These are phyloP conservation scores for Nepenthes mirabilis DNA, from an alignment of 148 eudicot species.

Conservation along the genomic window DNA sequence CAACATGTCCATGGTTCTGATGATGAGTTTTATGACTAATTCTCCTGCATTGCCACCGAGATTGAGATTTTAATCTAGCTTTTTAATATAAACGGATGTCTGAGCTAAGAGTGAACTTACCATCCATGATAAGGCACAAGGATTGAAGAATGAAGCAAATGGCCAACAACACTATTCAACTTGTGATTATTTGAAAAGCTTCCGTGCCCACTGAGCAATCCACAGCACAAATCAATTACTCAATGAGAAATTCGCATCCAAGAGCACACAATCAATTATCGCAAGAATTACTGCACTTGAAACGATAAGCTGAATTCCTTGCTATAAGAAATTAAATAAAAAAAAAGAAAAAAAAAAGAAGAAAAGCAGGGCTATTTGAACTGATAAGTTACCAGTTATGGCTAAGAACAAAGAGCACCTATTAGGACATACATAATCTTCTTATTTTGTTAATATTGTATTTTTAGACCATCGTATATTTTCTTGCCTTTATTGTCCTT, in stretches of 20 bases:
- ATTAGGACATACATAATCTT: too few relatives aligned
- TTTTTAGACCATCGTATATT: too few relatives aligned
- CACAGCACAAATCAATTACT: not conserved
- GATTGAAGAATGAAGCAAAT: slow-evolving; percentile 65
- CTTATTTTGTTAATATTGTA: too few relatives aligned
- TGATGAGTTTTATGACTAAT: slow-evolving; percentile 82
- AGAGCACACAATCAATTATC: not conserved
- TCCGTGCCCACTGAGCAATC: slow-evolving; percentile 58
- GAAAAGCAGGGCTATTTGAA: not conserved
- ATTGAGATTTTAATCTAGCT: not conserved
- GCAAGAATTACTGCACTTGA: not conserved
- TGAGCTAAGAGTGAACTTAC: slow-evolving; percentile 20
- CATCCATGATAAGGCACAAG: slow-evolving; percentile 91
- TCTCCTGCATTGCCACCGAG: slow-evolving; percentile 33
- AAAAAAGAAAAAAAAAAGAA: not conserved
- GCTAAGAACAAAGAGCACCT: slow-evolving; percentile 61
- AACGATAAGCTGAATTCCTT: not conserved
- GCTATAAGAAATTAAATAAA: not conserved
- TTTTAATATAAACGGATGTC: too few relatives aligned
- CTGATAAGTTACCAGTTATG: slow-evolving; percentile 49
- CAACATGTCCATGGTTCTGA: slow-evolving; percentile 79
- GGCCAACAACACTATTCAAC: slow-evolving; percentile 59
- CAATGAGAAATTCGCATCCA: not conserved
- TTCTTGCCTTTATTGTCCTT: too few relatives aligned
- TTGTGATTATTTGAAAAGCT: slow-evolving; percentile 61